Evolutionary conservation across 2,329 filamentous ascomycete species (phyloP).

Genomic region (Byssoonygena ceratinophila): DNA sequence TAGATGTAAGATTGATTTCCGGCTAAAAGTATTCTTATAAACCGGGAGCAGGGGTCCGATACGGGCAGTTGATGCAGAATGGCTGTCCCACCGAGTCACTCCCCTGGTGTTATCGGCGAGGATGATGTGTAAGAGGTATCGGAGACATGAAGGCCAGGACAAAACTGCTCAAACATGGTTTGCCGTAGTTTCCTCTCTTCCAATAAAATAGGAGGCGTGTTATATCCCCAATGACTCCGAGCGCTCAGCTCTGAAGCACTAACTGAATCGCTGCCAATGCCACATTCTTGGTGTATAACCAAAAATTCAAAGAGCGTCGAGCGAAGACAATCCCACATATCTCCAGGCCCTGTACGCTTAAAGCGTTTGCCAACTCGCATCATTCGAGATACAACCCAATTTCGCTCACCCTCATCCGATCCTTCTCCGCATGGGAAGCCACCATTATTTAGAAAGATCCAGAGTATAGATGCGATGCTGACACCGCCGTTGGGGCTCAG

Average conservation of each 20-base stretch:
- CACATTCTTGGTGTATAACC: slow-evolving; percentile 24
- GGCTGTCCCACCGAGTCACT: background rate
- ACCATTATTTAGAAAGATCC: slow-evolving; percentile 25
- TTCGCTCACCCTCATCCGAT: slow-evolving; percentile 23
- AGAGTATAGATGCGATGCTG: slow-evolving; percentile 25
- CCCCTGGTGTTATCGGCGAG: background rate
- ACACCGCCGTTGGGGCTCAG: slow-evolving; percentile 21
- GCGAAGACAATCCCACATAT: slow-evolving; percentile 24
- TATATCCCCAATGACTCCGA: slow-evolving; percentile 17
- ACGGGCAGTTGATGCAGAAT: background rate
- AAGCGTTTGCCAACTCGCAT: slow-evolving; percentile 25
- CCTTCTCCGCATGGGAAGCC: slow-evolving; percentile 20
- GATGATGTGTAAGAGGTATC: background rate
- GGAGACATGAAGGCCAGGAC: background rate
- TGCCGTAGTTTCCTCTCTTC: slow-evolving; percentile 24
- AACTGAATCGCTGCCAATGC: slow-evolving; percentile 20
- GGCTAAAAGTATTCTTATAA: background rate
- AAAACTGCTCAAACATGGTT: slow-evolving; percentile 21
- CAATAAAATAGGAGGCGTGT: slow-evolving; percentile 19
- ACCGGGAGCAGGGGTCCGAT: background rate
- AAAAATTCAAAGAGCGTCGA: slow-evolving; percentile 22
- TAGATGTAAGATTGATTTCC: background rate
- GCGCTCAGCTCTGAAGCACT: slow-evolving; percentile 20
- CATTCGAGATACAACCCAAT: slow-evolving; percentile 27
- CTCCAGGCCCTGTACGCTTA: slow-evolving; percentile 24